Base-by-base conservation (phyloP, 179 eudicot species). In the Amaranthus tricolor region DNA sequence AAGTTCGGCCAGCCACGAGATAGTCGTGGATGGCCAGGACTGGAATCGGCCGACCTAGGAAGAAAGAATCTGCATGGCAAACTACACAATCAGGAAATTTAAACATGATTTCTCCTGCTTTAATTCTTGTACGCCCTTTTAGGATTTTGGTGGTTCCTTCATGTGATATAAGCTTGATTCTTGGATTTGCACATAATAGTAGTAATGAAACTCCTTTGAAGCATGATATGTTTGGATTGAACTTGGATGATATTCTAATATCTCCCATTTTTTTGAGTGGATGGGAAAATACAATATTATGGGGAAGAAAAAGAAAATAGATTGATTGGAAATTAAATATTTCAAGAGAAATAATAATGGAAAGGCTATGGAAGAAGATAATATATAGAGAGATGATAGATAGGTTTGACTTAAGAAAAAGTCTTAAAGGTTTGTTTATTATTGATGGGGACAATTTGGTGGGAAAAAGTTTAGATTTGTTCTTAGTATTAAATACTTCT, bases 81-180 rank as follows among this genome's bases (percentile, higher is more conserved):
- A 94, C 82, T 69, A 94, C 87, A 44, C 83, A 81, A 59, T 94
- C 92, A 8, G 98, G 98, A 77, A 86, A 94, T 80, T 92, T 86
- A 67, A 94, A 90, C 98, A 94, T 94, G 74, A 94, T 83, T 78
- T 94, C 96, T 57, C 93, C 91, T 65, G 98, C 98, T 12, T 88
- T 73, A 63, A 70, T 74, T 53, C 49, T 81, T 53, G 16, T 62
- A 47, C 78, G 68, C 17, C 82, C 76, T 17, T 79, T 80, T 50
- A 93, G 71, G 44, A 79, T 57, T 65, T 87, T 82, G 1, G 92
- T 86, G 12, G 82, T 83, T 24, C 96, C 96, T 79, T 89, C 91
- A 79, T 86, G 82, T 43, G 84, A 66, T 47, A 93, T 85, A 2
- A 93, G 81, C 54, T 87, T 90, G 62, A 78, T 85, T 53, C 64